phyloP scores from a whole-genome alignment of 331 rosid species.

The Spiraea crenata region DNA sequence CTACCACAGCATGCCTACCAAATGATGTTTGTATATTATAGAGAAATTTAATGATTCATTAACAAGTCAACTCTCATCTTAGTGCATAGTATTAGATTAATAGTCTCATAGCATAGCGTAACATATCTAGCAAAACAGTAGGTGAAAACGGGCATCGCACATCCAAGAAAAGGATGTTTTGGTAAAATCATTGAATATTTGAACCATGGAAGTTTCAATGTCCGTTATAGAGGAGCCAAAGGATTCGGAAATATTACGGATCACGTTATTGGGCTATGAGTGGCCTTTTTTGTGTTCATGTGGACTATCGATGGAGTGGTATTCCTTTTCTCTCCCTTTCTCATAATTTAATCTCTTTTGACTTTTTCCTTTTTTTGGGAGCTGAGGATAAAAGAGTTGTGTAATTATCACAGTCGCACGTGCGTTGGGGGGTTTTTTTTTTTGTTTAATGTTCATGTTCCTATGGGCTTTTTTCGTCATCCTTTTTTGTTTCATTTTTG shows the following conservation, averaged over 20 bases:
- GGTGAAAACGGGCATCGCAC: not conserved
- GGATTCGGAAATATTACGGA: slow-evolving; percentile 58
- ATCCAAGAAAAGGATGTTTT: slow-evolving; percentile 20
- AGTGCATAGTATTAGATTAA: not conserved
- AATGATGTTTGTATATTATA: no score
- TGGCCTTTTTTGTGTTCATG: slow-evolving; percentile 26
- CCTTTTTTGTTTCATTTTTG: not conserved
- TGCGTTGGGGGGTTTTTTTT: slow-evolving; percentile 34
- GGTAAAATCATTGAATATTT: not conserved
- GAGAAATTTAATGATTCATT: no score
- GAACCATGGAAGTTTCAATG: slow-evolving; percentile 10
- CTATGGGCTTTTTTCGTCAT: not conserved
- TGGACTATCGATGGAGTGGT: not conserved
- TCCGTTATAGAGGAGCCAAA: slow-evolving; percentile 37
- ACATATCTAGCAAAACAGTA: no score
- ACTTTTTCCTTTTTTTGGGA: not conserved
- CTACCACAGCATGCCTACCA: no score
- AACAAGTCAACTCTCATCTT: no score
- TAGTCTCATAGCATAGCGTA: not conserved
- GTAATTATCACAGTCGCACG: slow-evolving; percentile 77
- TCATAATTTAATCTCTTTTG: slow-evolving; percentile 27
- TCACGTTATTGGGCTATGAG: slow-evolving; percentile 52
- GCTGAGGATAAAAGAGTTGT: slow-evolving; percentile 21
- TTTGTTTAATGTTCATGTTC: not conserved
- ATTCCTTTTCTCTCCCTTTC: slow-evolving; percentile 10